Percentiles rank a stretch among this genome's conserved stretches.
Evolutionary conservation across 1,284 basidiomycete genomes (phyloP).

Genomic region (Sanghuangporus sanghuang): DNA sequence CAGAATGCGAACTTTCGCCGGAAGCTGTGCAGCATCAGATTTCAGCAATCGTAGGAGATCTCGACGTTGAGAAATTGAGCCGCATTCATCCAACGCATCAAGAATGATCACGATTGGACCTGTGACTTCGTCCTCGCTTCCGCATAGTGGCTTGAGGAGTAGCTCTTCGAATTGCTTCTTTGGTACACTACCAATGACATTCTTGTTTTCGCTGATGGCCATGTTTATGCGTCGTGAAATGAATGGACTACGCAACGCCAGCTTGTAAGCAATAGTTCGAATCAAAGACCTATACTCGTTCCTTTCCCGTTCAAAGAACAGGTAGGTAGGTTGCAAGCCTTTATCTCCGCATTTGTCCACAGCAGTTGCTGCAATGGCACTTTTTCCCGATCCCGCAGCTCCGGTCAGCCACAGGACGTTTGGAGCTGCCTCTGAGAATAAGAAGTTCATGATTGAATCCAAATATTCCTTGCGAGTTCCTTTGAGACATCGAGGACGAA

Average conservation of each 20-base stretch:
- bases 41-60: not conserved
- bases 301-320: not conserved
- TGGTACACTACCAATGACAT: not conserved
- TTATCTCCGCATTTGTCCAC: not conserved
- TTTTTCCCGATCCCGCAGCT: not conserved
- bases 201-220: not conserved
- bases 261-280: not conserved
- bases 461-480: not conserved
- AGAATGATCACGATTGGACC: not conserved
- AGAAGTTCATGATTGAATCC: not conserved
- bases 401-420: not conserved
- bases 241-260: not conserved
- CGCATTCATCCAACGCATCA: not conserved
- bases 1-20: not conserved
- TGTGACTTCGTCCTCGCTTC: not conserved
- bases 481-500: not conserved
- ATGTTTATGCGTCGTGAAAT: not conserved
- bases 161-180: not conserved
- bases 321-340: not conserved
- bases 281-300: not conserved
- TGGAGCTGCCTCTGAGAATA: not conserved
- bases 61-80: not conserved
- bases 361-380: not conserved
- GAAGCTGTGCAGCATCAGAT: not conserved
- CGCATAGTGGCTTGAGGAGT: not conserved